Evolutionary conservation across 2,329 filamentous ascomycete genomes (phyloP), one percentile per base, ranked within the genome.

Genomic region (Talaromyces rugulosus): DNA sequence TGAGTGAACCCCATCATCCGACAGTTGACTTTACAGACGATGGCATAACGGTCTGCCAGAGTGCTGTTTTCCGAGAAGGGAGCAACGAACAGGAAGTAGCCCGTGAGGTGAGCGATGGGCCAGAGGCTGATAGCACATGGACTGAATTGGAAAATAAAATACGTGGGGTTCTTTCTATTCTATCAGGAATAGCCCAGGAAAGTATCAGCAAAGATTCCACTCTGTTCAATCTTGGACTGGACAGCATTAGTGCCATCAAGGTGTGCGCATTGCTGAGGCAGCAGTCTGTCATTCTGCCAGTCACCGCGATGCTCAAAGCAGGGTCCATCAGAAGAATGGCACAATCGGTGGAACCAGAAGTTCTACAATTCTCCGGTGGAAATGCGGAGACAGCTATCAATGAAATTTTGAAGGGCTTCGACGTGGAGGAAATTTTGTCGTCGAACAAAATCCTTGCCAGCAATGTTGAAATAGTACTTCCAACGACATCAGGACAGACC

Each of bases 181-280:
- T 93, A 0, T 90, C 92, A 0, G 84, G 83, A 16, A 75, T 89
- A 0, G 78, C 87, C 0, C 74, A 80, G 18, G 70, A 80, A 0
- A 79, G 85, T 1, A 89, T 96, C 58, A 74, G 77, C 2, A 82
- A 81, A 60, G 78, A 81, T 0, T 84, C 87, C 57, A 91, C 84
- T 0, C 84, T 96, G 12, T 96, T 95, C 73, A 88, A 95, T 65
- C 82, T 97, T 1, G 93, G 93, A 0, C 84, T 97, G 1, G 93
- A 97, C 72, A 97, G 93, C 0, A 96, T 97, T 73, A 94, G 89
- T 65, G 89, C 92, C 1, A 95, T 97, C 77, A 96, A 95, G 69
- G 87, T 92, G 3, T 86, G 87, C 8, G 84, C 88, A 0, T 79
- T 92, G 7, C 78, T 97, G 4, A 87, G 85, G 50, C 89, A 69